These are phyloP conservation scores for Acanthamoeba castellanii DNA, from an alignment of 208 protist genomes.

Conservation along the genomic window DNA sequence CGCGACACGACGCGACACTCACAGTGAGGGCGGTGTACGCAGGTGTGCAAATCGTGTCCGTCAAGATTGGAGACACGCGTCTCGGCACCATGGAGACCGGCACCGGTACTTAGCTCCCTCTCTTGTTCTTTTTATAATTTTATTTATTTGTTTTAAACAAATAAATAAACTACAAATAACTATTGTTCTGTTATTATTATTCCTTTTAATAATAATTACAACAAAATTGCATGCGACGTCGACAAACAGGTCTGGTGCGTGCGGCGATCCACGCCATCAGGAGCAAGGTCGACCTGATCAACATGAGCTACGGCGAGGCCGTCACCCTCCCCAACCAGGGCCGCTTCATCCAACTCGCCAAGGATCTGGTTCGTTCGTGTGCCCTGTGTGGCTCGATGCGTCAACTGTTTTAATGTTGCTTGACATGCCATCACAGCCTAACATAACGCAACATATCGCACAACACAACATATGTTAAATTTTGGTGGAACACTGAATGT, in stretches of 20 bases:
- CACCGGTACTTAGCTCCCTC: background rate
- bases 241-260: constrained; percentile 79
- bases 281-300: constrained; percentile 85
- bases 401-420: too few relatives aligned
- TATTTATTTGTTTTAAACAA: background rate
- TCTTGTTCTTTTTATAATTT: background rate
- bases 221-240: background rate
- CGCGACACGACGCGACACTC: background rate
- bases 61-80: constrained; percentile 89
- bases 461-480: too few relatives aligned
- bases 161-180: too few relatives aligned
- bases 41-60: constrained; percentile 84
- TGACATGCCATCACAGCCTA: too few relatives aligned
- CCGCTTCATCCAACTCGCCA: constrained; percentile 78
- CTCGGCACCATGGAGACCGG: constrained; percentile 83
- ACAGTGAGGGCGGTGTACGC: background rate
- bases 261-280: constrained; percentile 77
- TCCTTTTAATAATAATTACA: background rate
- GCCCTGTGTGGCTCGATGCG: background rate
- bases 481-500: too few relatives aligned
- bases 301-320: constrained; percentile 88
- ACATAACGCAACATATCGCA: too few relatives aligned
- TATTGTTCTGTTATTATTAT: background rate
- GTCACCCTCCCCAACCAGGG: constrained; percentile 77
- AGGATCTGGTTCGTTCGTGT: constrained; percentile 18